A percentile compares a stretch with the other conserved stretches of the same genome.
phyloP scores from a whole-genome alignment of 331 rosid genomes.

The Acacia pycnantha region DNA sequence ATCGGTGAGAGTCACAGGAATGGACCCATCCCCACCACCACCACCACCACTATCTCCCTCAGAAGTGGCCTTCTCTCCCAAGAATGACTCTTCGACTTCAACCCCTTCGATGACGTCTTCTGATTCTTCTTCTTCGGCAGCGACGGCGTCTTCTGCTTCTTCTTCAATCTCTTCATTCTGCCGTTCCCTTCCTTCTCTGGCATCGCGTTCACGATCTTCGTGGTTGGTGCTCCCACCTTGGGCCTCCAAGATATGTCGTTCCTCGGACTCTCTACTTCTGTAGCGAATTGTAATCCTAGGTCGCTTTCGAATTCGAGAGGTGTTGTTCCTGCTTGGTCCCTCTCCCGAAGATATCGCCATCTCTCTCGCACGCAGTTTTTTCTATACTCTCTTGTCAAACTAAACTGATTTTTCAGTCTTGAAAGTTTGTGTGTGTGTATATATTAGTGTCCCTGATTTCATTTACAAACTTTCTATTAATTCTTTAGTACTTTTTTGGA shows the following conservation, averaged over 20 bases:
- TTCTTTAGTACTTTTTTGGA: neutral
- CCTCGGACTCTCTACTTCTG: neutral
- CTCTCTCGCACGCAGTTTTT: neutral
- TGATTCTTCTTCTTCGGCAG: no score
- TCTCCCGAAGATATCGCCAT: neutral
- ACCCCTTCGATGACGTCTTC: neutral
- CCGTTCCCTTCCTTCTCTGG: neutral
- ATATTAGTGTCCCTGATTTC: no score
- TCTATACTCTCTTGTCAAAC: no score
- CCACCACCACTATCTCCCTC: no score
- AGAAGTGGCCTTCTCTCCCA: no score
- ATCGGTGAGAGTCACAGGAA: slow-evolving; percentile 39
- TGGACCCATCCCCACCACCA: neutral
- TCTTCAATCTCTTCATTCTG: neutral
- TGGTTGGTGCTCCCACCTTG: neutral
- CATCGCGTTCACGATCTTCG: neutral
- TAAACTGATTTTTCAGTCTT: neutral
- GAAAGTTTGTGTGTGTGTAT: no score
- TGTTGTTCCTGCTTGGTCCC: neutral
- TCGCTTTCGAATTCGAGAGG: neutral
- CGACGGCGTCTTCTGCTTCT: no score
- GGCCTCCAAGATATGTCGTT: neutral
- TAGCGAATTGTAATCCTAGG: neutral
- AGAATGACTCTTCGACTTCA: neutral
- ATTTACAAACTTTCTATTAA: neutral